Evolutionary conservation across 2,329 filamentous ascomycete genomes (phyloP).

Genomic region (Fusarium continuum): DNA sequence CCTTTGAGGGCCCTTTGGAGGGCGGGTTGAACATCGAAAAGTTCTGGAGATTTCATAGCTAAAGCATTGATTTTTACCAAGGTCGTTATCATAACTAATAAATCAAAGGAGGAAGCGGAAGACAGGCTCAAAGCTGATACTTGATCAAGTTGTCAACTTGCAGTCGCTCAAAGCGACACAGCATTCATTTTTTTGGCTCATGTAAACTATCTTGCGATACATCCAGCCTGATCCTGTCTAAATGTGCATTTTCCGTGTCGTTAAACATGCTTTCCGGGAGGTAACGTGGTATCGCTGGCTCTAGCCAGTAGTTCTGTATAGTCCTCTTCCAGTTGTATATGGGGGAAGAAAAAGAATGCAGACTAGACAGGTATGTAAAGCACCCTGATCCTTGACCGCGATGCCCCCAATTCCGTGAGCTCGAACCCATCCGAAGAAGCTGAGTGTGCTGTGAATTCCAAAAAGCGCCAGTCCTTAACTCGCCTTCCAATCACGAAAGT

Average conservation of each 20-base stretch:
- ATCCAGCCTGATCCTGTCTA: conserved; percentile 32
- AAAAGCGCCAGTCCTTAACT: conserved; percentile 37
- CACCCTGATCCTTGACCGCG: conserved; percentile 20
- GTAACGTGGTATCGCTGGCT: conserved; percentile 11
- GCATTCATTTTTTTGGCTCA: conserved; percentile 31
- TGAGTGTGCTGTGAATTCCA: conserved; percentile 39
- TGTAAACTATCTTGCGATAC: conserved; percentile 31
- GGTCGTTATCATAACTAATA: conserved; percentile 1
- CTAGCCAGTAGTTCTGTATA: conserved; percentile 23
- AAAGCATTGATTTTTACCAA: neutral
- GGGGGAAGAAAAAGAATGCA: conserved; percentile 20
- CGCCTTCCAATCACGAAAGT: conserved; percentile 18
- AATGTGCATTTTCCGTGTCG: conserved; percentile 21
- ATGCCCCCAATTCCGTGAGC: conserved; percentile 14
- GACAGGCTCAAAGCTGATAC: conserved; percentile 29
- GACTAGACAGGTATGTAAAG: conserved; percentile 18
- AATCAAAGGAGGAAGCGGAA: conserved; percentile 31
- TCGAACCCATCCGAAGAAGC: conserved; percentile 3
- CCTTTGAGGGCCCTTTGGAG: neutral
- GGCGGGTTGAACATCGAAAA: neutral
- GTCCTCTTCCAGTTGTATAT: conserved; percentile 19
- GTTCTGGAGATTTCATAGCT: neutral
- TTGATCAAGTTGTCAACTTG: conserved; percentile 27
- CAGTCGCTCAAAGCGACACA: conserved; percentile 19
- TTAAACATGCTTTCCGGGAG: conserved; percentile 16